Evolutionary conservation across 257 asterid genomes (phyloP), one percentile per base, ranked within the genome.

Genomic region (Buddleja alternifolia): DNA sequence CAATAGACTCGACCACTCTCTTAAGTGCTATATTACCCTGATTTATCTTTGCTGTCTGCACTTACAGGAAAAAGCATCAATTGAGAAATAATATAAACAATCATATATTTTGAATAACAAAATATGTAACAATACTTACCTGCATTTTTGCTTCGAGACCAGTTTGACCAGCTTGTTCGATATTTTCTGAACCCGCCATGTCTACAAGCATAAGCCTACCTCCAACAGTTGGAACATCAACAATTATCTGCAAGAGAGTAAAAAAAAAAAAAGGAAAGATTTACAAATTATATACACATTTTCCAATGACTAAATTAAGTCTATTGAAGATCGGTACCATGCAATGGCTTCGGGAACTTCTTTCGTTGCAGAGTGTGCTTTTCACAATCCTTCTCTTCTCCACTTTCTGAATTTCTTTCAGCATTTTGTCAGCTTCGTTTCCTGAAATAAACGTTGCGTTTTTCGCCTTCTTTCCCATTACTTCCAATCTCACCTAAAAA

Each of bases 181-280:
- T 94, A 41, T 94, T 94, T 75, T 94, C 99, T 3, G 97, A 94
- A 72, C 99, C 99, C 3, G 97, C 99, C 97, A 94, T 94, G 79
- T 94, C 99, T 9, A 94, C 99, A 0, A 94, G 97, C 93, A 94
- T 92, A 51, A 94, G 85, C 55, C 89, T 80, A 6, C 99, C 99
- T 63, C 99, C 99, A 39, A 94, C 97, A 10, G 95, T 91, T 1
- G 99, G 99, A 58, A 94, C 99, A 71, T 94, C 97, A 61, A 94
- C 86, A 56, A 89, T 94, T 80, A 90, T 81, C 95, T 88, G 80
- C 76, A 63, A 59, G 25, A 72, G 11, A 23, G 21, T 20, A 34
- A 36, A 68, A 69, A 34, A 0, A 14, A 36, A 17, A 24, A 24
- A 7, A 29, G 4, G 41, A 14, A 1, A 29, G 19, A 7, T 9